Conservation (phyloP, 148 eudicot species). For the Heliamphora exappendiculata region DNA sequence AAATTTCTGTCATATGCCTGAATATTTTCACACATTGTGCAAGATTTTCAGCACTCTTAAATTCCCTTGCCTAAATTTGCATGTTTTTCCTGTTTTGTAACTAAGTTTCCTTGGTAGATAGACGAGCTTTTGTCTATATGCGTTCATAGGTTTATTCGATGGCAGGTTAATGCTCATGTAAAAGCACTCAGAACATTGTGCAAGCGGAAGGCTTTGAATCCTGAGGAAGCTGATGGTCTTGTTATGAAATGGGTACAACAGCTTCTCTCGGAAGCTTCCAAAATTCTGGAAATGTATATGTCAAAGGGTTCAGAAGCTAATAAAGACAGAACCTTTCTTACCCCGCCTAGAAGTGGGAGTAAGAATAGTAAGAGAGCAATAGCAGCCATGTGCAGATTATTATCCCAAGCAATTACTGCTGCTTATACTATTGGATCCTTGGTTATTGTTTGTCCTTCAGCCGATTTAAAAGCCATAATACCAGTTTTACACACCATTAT, state of each 20-base stretch:
- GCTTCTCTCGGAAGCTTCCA: conserved; percentile 57
- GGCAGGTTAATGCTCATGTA: conserved; percentile 95
- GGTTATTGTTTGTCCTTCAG: conserved; percentile 72
- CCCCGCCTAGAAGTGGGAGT: conserved; percentile 43
- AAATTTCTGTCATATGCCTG: not conserved
- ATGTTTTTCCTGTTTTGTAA: not conserved
- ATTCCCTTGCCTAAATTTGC: not conserved
- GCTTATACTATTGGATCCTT: conserved; percentile 83
- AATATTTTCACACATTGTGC: too few relatives aligned
- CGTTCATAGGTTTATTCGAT: conserved; percentile 4
- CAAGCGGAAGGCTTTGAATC: conserved; percentile 61
- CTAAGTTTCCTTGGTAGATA: not conserved
- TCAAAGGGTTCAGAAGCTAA: conserved; percentile 41
- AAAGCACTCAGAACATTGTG: conserved; percentile 88
- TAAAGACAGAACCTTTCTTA: conserved; percentile 41
- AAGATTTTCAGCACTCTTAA: too few relatives aligned
- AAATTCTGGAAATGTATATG: conserved; percentile 47
- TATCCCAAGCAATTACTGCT: conserved; percentile 53
- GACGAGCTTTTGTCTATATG: not conserved
- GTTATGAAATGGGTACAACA: conserved; percentile 60
- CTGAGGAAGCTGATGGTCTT: conserved; percentile 68
- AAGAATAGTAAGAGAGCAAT: conserved; percentile 35
- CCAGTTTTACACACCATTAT: conserved; percentile 76
- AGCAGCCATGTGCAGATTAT: conserved; percentile 28
- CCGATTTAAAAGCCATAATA: conserved; percentile 47